A percentile compares a stretch with the other conserved stretches of the same genome.
Evolutionary conservation across 805 yeast genomes (phyloP).

Genomic region (Barnettozyma sucrosica): DNA sequence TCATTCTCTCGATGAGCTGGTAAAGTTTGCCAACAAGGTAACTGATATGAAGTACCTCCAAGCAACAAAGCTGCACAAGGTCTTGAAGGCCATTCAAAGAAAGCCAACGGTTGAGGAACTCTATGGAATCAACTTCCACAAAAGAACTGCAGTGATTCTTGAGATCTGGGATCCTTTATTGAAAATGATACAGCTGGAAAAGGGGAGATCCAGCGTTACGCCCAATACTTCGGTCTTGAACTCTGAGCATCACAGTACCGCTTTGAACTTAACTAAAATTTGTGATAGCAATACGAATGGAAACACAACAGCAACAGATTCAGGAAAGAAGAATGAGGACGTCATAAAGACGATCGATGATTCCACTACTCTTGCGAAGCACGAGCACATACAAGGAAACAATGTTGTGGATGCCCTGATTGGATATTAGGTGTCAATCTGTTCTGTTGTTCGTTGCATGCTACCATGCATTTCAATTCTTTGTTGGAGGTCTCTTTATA

Average conservation of each 20-base stretch:
- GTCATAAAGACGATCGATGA: not conserved
- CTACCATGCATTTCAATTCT: no score
- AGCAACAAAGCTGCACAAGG: conserved; percentile 46
- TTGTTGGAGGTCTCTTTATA: no score
- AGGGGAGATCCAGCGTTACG: not conserved
- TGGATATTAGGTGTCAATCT: not conserved
- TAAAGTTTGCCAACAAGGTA: conserved; percentile 34
- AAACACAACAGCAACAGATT: not conserved
- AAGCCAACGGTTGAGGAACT: conserved; percentile 36
- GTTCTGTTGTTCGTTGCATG: no score
- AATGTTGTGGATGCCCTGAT: not conserved
- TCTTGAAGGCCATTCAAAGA: conserved; percentile 41
- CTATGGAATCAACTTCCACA: conserved; percentile 41
- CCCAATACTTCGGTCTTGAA: not conserved
- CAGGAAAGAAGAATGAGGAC: not conserved
- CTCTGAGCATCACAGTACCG: not conserved
- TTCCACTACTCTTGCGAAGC: not conserved
- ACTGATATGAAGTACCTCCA: conserved; percentile 32
- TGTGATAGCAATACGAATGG: not conserved
- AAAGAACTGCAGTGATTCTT: conserved; percentile 31
- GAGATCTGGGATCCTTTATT: not conserved
- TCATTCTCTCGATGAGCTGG: conserved; percentile 35
- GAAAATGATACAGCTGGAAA: not conserved
- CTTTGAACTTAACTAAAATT: not conserved
- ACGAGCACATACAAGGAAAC: not conserved